Conservation (phyloP, 495 filamentous ascomycete species). For the Hyaloscypha variabilis region DNA sequence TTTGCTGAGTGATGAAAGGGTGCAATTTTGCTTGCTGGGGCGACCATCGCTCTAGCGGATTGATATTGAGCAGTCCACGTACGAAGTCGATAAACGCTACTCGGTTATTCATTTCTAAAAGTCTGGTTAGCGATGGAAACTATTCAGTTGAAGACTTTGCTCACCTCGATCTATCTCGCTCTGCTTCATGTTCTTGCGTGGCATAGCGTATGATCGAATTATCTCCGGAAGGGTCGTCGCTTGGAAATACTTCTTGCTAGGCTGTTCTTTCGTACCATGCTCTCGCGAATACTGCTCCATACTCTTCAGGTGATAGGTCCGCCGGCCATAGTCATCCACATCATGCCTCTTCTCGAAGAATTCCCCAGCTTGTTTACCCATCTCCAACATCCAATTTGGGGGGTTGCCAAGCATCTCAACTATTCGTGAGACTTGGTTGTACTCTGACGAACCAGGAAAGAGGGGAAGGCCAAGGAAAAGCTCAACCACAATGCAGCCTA, state of each 20-base stretch:
- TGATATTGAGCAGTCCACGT: constrained; percentile 91
- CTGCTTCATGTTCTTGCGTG: constrained; percentile 99
- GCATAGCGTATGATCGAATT: constrained; percentile 96
- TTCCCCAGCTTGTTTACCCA: constrained; percentile 96
- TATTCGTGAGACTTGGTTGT: constrained; percentile 96
- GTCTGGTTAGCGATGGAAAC: constrained; percentile 25
- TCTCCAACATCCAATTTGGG: constrained; percentile 98
- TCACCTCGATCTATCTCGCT: constrained; percentile 93
- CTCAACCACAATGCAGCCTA: constrained; percentile 98
- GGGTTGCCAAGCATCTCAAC: constrained; percentile 98
- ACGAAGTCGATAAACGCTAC: constrained; percentile 99
- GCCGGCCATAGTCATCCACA: constrained; percentile 79
- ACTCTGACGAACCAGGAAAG: constrained; percentile 98
- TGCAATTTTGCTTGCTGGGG: constrained; percentile 97
- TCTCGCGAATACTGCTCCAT: constrained; percentile 98
- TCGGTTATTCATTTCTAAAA: constrained; percentile 93
- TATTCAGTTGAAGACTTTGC: constrained; percentile 29
- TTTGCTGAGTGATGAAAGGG: constrained; percentile 98
- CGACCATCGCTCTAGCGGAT: constrained; percentile 96
- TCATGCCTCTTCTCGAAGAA: constrained; percentile 92
- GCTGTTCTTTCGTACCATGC: constrained; percentile 94
- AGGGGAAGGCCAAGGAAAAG: constrained; percentile 93
- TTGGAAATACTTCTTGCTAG: constrained; percentile 99
- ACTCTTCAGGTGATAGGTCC: constrained; percentile 88
- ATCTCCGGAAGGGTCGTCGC: constrained; percentile 94